These are phyloP conservation scores for Pleurotus djamor DNA, from an alignment of 768 basidiomycete species.

Conservation along the genomic window DNA sequence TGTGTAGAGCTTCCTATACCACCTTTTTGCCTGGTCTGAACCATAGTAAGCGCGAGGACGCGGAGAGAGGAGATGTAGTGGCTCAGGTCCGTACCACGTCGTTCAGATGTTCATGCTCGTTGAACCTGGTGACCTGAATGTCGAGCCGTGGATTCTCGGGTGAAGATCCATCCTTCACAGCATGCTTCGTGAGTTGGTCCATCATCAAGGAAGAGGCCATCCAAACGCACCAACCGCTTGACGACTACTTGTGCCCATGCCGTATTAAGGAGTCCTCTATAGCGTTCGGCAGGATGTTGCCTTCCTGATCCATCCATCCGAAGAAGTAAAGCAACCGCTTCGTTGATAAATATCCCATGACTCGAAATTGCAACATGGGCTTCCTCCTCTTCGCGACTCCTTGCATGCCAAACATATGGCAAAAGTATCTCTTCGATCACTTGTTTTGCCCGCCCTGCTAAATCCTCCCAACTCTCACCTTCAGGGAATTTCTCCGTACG, in stretches of 20 bases:
- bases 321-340: slow-evolving; percentile 52
- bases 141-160: slow-evolving; percentile 18
- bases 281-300: slow-evolving; percentile 23
- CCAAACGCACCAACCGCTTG: slow-evolving; percentile 35
- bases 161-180: no score
- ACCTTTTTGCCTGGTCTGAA: slow-evolving; percentile 60
- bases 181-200: no score
- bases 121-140: slow-evolving; percentile 50
- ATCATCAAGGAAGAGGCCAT: not conserved
- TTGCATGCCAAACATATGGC: slow-evolving; percentile 47
- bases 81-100: slow-evolving; percentile 43
- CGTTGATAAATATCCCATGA: slow-evolving; percentile 70
- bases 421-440: slow-evolving; percentile 51
- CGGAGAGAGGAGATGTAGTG: no score
- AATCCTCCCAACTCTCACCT: slow-evolving; percentile 70
- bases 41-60: no score
- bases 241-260: slow-evolving; percentile 63
- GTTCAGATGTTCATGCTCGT: slow-evolving; percentile 52
- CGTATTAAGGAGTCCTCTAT: slow-evolving; percentile 62
- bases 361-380: slow-evolving; percentile 66
- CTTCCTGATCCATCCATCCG: slow-evolving; percentile 29
- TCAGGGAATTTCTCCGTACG: slow-evolving; percentile 58
- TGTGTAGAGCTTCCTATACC: slow-evolving; percentile 71
- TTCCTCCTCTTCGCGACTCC: slow-evolving; percentile 30
- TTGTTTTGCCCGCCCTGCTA: slow-evolving; percentile 50